Conservation (phyloP, 2,329 filamentous ascomycete genomes). For the Neopestalotiopsis rosae region DNA sequence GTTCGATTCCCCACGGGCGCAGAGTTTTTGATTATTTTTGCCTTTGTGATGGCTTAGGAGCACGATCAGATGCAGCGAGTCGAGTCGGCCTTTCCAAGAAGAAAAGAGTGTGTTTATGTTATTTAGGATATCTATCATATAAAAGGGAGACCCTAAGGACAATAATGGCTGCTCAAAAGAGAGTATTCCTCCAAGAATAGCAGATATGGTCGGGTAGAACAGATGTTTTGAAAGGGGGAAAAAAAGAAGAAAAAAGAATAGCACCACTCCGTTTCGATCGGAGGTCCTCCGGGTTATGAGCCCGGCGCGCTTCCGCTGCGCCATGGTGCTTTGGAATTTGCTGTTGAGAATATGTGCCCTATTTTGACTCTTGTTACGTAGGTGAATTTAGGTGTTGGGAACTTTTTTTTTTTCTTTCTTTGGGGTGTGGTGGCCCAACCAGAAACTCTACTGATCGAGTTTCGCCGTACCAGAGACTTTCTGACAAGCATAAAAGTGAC, state of each 20-base stretch:
- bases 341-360: not conserved
- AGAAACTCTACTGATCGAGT: not conserved
- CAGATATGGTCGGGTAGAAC: too few species aligned
- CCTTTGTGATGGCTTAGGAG: too few species aligned
- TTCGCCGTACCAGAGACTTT: not conserved
- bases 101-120: too few species aligned
- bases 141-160: too few species aligned
- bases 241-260: not conserved
- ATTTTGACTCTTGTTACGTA: not conserved
- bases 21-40: too few species aligned
- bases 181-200: too few species aligned
- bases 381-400: not conserved
- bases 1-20: too few species aligned
- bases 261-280: not conserved
- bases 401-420: not conserved
- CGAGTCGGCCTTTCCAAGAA: too few species aligned
- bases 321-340: not conserved
- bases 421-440: not conserved
- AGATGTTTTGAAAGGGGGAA: too few species aligned
- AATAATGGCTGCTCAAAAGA: too few species aligned
- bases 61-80: too few species aligned
- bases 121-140: too few species aligned
- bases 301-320: not conserved
- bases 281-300: slow-evolving; percentile 2
- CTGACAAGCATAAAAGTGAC: not conserved